These are phyloP conservation scores for Tranzscheliella williamsii DNA, from an alignment of 1,284 basidiomycete species.

Conservation along the genomic window DNA sequence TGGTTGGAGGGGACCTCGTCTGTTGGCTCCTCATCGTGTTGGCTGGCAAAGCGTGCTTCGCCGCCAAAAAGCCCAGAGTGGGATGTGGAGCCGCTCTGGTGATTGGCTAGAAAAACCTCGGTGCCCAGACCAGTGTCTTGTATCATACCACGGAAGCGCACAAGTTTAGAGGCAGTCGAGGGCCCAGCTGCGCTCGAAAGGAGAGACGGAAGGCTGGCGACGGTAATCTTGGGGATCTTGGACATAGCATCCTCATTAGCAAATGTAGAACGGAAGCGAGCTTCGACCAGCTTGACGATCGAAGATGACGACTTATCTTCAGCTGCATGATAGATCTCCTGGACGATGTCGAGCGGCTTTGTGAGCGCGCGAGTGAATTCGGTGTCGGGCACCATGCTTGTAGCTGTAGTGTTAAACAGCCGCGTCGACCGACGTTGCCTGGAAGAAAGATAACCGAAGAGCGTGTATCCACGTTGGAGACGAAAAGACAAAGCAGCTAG, in stretches of 20 bases:
- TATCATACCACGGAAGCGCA: conserved; percentile 60
- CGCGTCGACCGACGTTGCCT: too few species aligned
- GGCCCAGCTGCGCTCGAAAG: neutral
- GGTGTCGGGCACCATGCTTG: conserved; percentile 41
- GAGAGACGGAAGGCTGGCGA: conserved; percentile 9
- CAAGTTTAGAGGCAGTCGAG: conserved; percentile 18
- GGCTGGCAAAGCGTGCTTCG: conserved; percentile 5
- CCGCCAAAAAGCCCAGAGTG: conserved; percentile 41
- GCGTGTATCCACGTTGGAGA: too few species aligned
- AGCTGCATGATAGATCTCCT: conserved; percentile 26
- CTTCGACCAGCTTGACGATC: conserved; percentile 25
- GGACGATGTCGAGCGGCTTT: conserved; percentile 35
- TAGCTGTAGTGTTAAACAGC: too few species aligned
- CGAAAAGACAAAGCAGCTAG: too few species aligned
- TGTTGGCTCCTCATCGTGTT: conserved; percentile 1
- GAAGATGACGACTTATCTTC: conserved; percentile 21
- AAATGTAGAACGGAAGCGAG: conserved; percentile 33
- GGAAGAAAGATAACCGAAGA: too few species aligned
- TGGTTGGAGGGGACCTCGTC: conserved; percentile 37
- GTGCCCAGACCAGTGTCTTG: conserved; percentile 60
- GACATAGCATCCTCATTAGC: conserved; percentile 20
- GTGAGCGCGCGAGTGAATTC: conserved; percentile 37
- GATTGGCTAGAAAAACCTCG: conserved; percentile 54
- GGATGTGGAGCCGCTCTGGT: conserved; percentile 27
- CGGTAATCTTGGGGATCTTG: conserved; percentile 30